Conservation (phyloP, 306 rosid genomes). For the Alnus rubra region DNA sequence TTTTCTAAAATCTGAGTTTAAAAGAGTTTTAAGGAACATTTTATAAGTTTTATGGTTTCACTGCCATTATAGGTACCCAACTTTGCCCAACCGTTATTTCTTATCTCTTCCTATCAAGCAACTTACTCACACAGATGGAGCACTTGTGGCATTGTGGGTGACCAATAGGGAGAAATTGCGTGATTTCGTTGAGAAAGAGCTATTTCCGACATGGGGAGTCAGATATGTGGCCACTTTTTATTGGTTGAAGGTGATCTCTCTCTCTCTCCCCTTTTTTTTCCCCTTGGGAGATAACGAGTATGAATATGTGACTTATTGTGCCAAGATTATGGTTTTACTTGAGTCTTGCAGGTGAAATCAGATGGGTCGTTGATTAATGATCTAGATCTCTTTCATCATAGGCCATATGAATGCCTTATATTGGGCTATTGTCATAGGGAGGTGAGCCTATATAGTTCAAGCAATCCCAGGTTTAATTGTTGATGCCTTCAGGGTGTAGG, state of each 20-base stretch:
- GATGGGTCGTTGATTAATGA: conserved; percentile 74
- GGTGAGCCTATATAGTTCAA: conserved; percentile 35
- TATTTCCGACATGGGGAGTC: conserved; percentile 91
- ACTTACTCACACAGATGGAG: conserved; percentile 73
- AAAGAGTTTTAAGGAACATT: not conserved
- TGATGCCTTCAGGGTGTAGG: conserved; percentile 6
- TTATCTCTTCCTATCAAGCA: conserved; percentile 78
- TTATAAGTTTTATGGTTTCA: not conserved
- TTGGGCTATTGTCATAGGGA: conserved; percentile 69
- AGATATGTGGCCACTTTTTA: conserved; percentile 59
- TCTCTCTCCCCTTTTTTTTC: conserved; percentile 19
- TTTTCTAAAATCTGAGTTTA: not conserved
- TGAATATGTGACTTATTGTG: conserved; percentile 18
- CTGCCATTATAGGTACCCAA: conserved; percentile 66
- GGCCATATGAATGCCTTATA: conserved; percentile 85
- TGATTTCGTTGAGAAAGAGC: conserved; percentile 73
- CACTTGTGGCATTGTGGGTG: conserved; percentile 87
- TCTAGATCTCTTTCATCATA: conserved; percentile 86
- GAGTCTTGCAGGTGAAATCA: conserved; percentile 66
- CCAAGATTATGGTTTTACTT: conserved; percentile 26
- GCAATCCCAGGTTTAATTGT: conserved; percentile 8
- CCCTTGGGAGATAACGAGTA: conserved; percentile 1
- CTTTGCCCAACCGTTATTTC: conserved; percentile 78
- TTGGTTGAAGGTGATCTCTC: conserved; percentile 80
- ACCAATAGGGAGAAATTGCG: conserved; percentile 93